Evolutionary conservation across 495 filamentous ascomycete species (phyloP), one percentile per base, ranked within the genome.

Genomic region (Aspergillus wentii): DNA sequence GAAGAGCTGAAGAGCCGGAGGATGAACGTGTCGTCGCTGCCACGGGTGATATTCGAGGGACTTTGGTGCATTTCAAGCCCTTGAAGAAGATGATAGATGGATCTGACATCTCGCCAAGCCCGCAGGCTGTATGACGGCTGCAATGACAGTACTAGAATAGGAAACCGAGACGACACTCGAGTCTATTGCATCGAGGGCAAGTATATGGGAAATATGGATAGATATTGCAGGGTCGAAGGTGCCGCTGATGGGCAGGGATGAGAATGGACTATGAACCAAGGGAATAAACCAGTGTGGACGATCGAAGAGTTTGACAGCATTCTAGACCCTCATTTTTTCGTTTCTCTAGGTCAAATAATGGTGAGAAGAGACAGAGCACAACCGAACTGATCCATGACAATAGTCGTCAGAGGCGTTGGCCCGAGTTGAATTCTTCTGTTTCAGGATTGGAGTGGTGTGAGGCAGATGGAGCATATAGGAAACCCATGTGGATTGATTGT

Each of bases 11-110:
- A n/a, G 33, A 23, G 20, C 22, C 3, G 25, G 38, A 23, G 10
- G 43, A 36, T 35, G 17, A 31, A 19, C n/a, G 23, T 29, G 36
- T 5, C 7, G 35, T n/a, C 9, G 32, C 8, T 20, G 22, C 37
- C 30, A 20, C 40, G 22, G 30, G 17, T 4, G 46, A 44, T 17
- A 36, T 28, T 33, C 45, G 42, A 15, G 35, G 45, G 19, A 48
- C 35, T 38, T 50, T 56, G 27, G 49, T 50, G 20, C 52, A 52
- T 40, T 38, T 39, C 31, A 44, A 37, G 26, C 49, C 40, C 27
- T 52, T 45, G 27, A 41, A 39, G 25, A 49, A 42, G 33, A 52
- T 41, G 21, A 52, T 40, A 2, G 46, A 46, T 23, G 49, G 33
- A 36, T 32, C 41, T 26, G 48, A 44, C 42, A 46, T 49, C 18